Evolutionary conservation across 176 grass and related monocot genomes (phyloP), one percentile per base, ranked within the genome.

Genomic region (Rhynchospora breviuscula): DNA sequence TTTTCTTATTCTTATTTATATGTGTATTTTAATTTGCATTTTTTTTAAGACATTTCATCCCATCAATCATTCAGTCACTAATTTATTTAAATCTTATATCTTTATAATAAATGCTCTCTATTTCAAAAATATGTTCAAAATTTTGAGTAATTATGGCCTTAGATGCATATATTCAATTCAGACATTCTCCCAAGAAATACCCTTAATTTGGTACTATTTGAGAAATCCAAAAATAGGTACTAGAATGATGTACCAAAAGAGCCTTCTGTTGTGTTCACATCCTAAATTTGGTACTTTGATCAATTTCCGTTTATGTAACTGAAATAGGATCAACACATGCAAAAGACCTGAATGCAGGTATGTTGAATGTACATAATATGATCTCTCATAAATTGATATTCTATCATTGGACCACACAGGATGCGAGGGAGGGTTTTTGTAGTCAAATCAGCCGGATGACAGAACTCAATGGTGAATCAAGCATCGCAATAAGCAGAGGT

Each of bases 401-500:
- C 7, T 19, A 7, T 8, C 4, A 56, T 21, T 82, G n/a, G n/a
- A 74, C 25, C 19, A 13, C 10, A 51, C 62, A 90, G 88, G 81
- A 63, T 5, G 92, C 92, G 14, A 81, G 95, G 31, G 95, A 89
- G 0, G 92, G 89, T 48, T 97, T 97, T 85, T 67, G 48, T 76
- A 67, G 7, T 63, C 95, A 94, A 83, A 79, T 97, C 45, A 75
- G 63, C 83, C 49, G 83, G 67, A 47, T 97, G 21, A 92, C 92
- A 25, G 10, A 60, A 60, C 78, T 94, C 46, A n/a, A 83, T 49
- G 87, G 81, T 1, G 92, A 78, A 88, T 66, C 81, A 68, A 94
- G 90, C 90, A 94, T 94, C 73, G 87, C 88, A 29, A 72, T 94
- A 67, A 89, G 90, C 85, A 82, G 84, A 15, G 89, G 90, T 9